Percentiles rank a stretch among this genome's conserved stretches.
phyloP scores from a whole-genome alignment of 495 filamentous ascomycete species.

The Neurospora sp. region DNA sequence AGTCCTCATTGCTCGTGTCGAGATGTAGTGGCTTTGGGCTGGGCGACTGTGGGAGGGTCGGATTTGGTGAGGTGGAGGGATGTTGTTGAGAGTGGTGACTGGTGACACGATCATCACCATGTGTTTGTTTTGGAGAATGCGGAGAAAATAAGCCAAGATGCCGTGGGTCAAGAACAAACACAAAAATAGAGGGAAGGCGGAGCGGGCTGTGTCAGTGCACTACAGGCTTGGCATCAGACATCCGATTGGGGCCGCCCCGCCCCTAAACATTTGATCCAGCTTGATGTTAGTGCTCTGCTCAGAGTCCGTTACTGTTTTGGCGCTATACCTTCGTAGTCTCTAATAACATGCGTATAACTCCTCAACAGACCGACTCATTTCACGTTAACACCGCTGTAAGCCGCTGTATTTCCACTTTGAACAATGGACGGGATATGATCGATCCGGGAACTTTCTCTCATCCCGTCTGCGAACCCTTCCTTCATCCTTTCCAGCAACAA shows the following conservation, averaged over 20 bases:
- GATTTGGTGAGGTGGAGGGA: neutral
- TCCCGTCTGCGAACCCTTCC: neutral
- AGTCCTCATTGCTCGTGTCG: neutral
- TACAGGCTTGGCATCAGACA: neutral
- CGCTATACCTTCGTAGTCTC: rapidly evolving
- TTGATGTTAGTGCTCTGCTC: neutral
- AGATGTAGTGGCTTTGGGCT: neutral
- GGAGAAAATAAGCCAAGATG: neutral
- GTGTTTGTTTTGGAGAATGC: neutral
- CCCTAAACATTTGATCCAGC: neutral
- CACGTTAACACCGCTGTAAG: neutral
- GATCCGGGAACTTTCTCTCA: neutral
- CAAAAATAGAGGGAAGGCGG: neutral
- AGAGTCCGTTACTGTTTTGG: neutral
- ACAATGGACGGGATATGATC: too few species aligned
- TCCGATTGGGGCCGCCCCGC: neutral
- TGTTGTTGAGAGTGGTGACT: neutral
- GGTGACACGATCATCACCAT: neutral
- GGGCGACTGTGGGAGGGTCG: neutral
- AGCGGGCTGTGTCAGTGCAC: neutral
- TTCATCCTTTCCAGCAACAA: neutral
- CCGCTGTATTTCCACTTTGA: neutral
- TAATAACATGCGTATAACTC: neutral
- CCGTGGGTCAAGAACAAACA: neutral
- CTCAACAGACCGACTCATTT: neutral